phyloP scores from a whole-genome alignment of 768 basidiomycete species.

The Mycena kentingensis region DNA sequence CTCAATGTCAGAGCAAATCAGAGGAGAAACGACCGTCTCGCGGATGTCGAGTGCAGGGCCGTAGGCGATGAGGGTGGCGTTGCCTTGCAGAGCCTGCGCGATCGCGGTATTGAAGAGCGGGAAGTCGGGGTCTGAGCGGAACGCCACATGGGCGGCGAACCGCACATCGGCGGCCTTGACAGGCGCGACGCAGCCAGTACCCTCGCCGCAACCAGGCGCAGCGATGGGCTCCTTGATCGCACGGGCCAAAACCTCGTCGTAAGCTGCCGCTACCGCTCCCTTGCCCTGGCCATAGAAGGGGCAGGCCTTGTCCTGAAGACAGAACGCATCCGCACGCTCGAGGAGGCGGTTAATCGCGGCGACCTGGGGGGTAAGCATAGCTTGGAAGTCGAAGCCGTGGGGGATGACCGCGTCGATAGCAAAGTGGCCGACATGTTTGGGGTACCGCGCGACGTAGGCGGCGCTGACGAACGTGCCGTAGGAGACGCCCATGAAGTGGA shows the following conservation, averaged over 20 bases:
- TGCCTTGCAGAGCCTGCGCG: conserved; percentile 2
- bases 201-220: conserved; percentile 10
- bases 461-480: conserved; percentile 21
- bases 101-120: conserved; percentile 7
- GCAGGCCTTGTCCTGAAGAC: conserved; percentile 15
- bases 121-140: conserved; percentile 11
- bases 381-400: conserved; percentile 19
- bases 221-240: conserved; percentile 7
- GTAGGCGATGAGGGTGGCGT: conserved; percentile 8
- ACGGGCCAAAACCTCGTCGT: conserved; percentile 2
- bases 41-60: not conserved
- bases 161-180: conserved; percentile 13
- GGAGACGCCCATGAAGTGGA: conserved; percentile 12
- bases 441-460: conserved; percentile 16
- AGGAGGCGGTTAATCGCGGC: conserved; percentile 20
- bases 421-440: conserved; percentile 17
- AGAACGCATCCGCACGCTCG: conserved; percentile 22
- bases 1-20: conserved; percentile 12
- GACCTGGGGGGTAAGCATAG: conserved; percentile 13
- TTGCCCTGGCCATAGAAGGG: conserved; percentile 24
- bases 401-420: conserved; percentile 21
- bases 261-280: conserved; percentile 34
- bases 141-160: not conserved
- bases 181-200: conserved; percentile 5
- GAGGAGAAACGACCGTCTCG: conserved; percentile 1